phyloP scores from a whole-genome alignment of 2,329 filamentous ascomycete species.

The Hawksworthiomyces lignivorus region DNA sequence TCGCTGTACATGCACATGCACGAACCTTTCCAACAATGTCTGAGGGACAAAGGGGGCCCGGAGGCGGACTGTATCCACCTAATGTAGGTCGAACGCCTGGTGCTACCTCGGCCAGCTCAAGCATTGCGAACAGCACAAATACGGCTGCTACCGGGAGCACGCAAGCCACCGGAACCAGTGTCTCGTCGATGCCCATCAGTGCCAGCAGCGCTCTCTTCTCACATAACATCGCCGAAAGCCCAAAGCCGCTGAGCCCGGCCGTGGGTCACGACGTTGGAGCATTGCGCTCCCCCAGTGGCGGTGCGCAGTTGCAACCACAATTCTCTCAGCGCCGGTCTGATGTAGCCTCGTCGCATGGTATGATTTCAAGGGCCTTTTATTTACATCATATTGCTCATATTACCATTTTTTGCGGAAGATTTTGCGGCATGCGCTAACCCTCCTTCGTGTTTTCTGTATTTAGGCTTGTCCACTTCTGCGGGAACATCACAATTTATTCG shows the following conservation, averaged over 20 bases:
- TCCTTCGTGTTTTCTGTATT: background rate
- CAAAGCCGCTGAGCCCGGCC: constrained; percentile 69
- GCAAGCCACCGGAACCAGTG: constrained; percentile 28
- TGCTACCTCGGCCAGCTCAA: constrained; percentile 47
- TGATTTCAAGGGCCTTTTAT: too few species aligned
- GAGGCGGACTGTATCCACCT: constrained; percentile 57
- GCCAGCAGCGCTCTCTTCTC: constrained; percentile 55
- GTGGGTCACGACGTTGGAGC: background rate
- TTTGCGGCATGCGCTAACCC: too few species aligned
- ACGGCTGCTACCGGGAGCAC: constrained; percentile 25
- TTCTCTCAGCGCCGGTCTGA: constrained; percentile 51
- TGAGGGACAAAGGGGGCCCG: constrained; percentile 33
- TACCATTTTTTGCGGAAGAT: background rate
- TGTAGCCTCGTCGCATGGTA: constrained; percentile 30
- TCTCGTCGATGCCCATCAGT: constrained; percentile 40
- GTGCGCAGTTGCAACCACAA: constrained; percentile 47
- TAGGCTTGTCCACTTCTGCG: background rate
- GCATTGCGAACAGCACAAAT: constrained; percentile 34
- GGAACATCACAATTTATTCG: background rate
- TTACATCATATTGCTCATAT: too few species aligned
- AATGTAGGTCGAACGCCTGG: constrained; percentile 46
- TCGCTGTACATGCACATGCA: constrained; percentile 45
- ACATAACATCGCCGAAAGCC: constrained; percentile 73
- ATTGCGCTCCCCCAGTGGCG: too few species aligned
- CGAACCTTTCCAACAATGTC: constrained; percentile 66